These are phyloP conservation scores for Dioscorea cayenensis DNA, from an alignment of 116 monocot genomes.

Conservation along the genomic window DNA sequence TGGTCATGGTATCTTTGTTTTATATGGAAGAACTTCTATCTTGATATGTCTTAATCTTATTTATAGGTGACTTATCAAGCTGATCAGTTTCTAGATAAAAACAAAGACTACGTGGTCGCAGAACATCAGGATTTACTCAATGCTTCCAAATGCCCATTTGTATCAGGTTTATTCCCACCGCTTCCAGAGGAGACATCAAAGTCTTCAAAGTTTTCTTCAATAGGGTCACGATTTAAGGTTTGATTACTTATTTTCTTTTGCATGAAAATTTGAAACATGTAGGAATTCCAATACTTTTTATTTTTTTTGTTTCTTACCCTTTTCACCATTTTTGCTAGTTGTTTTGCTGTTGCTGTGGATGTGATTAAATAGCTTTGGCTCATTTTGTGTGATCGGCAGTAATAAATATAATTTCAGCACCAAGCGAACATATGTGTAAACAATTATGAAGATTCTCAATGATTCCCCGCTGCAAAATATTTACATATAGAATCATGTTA, in stretches of 20 bases:
- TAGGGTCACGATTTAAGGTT: constrained; percentile 73
- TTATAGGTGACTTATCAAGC: constrained; percentile 53
- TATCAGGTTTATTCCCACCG: constrained; percentile 51
- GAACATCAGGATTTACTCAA: constrained; percentile 56
- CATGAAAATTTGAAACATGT: background rate
- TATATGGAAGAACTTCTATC: background rate
- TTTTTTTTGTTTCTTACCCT: background rate
- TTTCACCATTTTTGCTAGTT: background rate
- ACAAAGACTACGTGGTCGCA: constrained; percentile 80
- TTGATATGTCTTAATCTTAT: background rate
- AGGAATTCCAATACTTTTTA: background rate
- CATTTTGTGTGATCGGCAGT: background rate
- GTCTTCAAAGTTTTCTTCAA: constrained; percentile 71
- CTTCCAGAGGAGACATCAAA: constrained; percentile 59
- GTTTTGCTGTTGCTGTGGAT: background rate
- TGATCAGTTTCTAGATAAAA: constrained; percentile 61
- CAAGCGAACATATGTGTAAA: background rate
- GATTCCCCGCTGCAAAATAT: background rate
- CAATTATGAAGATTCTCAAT: background rate
- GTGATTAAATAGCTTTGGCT: too few relatives aligned
- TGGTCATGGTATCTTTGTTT: background rate
- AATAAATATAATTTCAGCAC: background rate
- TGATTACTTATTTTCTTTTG: background rate
- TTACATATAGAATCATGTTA: background rate
- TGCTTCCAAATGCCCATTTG: constrained; percentile 57